Base-by-base conservation (phyloP, 495 filamentous ascomycete species). In the Delitschia confertaspora region DNA sequence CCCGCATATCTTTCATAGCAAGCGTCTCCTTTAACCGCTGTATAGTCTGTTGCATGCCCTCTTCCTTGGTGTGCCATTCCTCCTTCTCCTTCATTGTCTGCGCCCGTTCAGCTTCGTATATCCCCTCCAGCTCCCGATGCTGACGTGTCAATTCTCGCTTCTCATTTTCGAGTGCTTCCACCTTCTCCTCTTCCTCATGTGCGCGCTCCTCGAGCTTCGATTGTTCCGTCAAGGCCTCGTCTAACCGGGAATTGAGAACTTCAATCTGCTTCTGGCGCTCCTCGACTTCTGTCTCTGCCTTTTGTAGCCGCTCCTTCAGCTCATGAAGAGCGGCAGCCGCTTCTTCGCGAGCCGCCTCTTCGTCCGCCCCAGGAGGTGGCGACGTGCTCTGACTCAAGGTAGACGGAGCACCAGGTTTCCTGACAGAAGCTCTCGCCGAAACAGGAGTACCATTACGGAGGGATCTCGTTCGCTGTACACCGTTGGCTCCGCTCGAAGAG, bases 11-110 rank as follows among this genome's bases (percentile, higher is more conserved):
- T 55, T 82, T 79, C 63, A 88, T 83, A 25, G 79, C 78, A 33
- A 94, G 66, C 9, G 75, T 79, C 49, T 95, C 89, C 69, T 94
- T 95, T 42, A 96, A 65, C 36, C 89, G 73, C 64, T 93, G 83
- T 57, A 95, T 85, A 26, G 84, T 81, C 20, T 75, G 69, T 61
- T 89, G 85, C 73, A 95, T 76, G 56, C 93, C 88, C 60, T 94
- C 87, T 57, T 93, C 85, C 30, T 79, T 71, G 49, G 79, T 79
- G 24, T 72, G 68, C 66, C 87, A 83, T 49, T 93, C 85, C 42
- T 94, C 85, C 69, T 88, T 88, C 64, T 95, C 89, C 63, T 83
- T 82, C 55, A 84, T 78, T 72, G 89, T 82, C 29, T 84, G 76
- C 60, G 77, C 85, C 30, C 88, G 77, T 65, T 98, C 91, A 33